Percentiles rank a stretch among this genome's conserved stretches.
Evolutionary conservation across 176 grass and related monocot species (phyloP).

Genomic region (Canna indica): DNA sequence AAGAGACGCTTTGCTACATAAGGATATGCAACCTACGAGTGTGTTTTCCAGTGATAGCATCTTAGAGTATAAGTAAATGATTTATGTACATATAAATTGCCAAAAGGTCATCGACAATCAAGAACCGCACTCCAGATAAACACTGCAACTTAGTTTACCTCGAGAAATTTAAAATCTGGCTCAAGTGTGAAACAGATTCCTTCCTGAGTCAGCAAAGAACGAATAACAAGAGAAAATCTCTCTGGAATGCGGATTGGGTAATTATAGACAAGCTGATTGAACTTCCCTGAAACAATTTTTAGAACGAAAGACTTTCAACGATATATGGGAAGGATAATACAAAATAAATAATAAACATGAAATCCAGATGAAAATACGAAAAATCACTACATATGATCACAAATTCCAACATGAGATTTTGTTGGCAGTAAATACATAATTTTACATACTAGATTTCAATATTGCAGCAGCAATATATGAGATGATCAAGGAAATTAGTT

Average conservation of each 20-base stretch:
- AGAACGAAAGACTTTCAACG: neutral
- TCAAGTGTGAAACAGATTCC: conserved; percentile 92
- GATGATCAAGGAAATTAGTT: too few relatives aligned
- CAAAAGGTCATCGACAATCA: neutral
- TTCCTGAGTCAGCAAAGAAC: conserved; percentile 95
- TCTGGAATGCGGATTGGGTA: conserved; percentile 94
- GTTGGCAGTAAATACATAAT: neutral
- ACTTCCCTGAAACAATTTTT: conserved; percentile 58
- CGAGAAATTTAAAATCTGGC: conserved; percentile 97
- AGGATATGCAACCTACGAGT: conserved; percentile 85
- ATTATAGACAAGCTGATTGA: conserved; percentile 96
- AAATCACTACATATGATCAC: neutral
- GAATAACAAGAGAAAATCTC: conserved; percentile 97
- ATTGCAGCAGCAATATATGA: neutral
- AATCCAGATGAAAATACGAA: neutral
- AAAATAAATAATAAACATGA: neutral
- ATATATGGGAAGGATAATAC: neutral
- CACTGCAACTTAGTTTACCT: conserved; percentile 36
- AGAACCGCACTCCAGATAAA: neutral
- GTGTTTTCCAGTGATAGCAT: neutral
- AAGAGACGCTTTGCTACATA: conserved; percentile 91
- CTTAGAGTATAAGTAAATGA: conserved; percentile 10
- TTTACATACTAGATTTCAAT: neutral
- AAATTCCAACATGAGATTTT: neutral
- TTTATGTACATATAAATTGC: neutral